These are phyloP conservation scores for Piper betle DNA, from an alignment of 164 flowering plant species.

Conservation along the genomic window DNA sequence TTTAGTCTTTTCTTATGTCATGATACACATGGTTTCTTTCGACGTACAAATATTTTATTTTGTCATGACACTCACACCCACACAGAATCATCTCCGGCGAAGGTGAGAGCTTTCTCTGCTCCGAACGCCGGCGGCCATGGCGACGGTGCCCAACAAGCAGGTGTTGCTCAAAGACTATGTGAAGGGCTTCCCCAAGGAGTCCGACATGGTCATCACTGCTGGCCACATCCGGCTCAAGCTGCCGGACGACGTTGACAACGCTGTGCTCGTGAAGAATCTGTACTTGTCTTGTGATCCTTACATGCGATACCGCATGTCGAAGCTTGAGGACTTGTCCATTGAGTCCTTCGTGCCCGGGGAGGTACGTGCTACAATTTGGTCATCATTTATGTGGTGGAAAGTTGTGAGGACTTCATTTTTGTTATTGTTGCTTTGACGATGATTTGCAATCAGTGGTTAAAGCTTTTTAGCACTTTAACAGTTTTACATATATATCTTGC, in stretches of 20 bases:
- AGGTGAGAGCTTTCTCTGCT: too few relatives aligned
- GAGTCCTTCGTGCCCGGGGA: slow-evolving; percentile 11
- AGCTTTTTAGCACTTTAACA: too few relatives aligned
- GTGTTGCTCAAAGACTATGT: slow-evolving; percentile 16
- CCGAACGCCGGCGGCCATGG: slow-evolving; percentile 6
- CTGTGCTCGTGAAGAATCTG: slow-evolving; percentile 19
- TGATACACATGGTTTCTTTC: too few relatives aligned
- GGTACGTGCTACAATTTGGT: slow-evolving; percentile 4
- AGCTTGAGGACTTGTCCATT: not conserved
- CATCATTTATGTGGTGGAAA: too few relatives aligned
- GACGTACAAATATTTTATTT: too few relatives aligned
- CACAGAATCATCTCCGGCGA: too few relatives aligned
- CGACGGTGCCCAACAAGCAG: slow-evolving; percentile 19
- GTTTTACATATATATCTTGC: too few relatives aligned
- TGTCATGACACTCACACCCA: too few relatives aligned
- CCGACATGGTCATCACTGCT: slow-evolving; percentile 15
- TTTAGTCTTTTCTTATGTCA: too few relatives aligned
- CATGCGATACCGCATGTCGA: slow-evolving; percentile 14
- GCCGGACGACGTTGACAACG: slow-evolving; percentile 9
- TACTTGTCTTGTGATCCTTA: slow-evolving; percentile 20
- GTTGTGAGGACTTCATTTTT: too few relatives aligned
- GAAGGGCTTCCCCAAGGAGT: slow-evolving; percentile 18
- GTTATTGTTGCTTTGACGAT: too few relatives aligned
- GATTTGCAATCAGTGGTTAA: too few relatives aligned
- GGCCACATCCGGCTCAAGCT: slow-evolving; percentile 8